Evolutionary conservation across 2,329 filamentous ascomycete species (phyloP), one percentile per base, ranked within the genome.

Genomic region (Nannizzia gypsea): DNA sequence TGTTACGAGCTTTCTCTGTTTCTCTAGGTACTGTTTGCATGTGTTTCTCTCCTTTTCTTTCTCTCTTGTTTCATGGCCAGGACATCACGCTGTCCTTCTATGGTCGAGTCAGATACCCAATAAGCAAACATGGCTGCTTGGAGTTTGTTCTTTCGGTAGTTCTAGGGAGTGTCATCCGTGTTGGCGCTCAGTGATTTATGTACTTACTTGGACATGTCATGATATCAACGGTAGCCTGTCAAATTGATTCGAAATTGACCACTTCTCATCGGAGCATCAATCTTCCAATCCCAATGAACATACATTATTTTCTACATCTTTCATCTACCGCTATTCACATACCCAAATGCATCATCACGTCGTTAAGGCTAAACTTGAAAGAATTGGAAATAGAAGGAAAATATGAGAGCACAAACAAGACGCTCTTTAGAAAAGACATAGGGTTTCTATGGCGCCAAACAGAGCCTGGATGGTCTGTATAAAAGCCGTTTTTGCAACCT

Each of bases 391-490:
- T 11, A 48, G 24, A 48, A 48, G 15, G 20, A 5, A 15, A 15
- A 15, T 11, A 26, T 8, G 31, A 36, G 3, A 15, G 28, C 46
- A 9, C 9, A 46, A 24, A 20, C 9, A 17, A 28, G 15, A 22
- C 24, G 22, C 46, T 24, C 8, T 24, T 20, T 60, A 58, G 38
- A 67, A 63, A 11, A 61, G 59, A 56, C 64, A 56, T 13, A 69
- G 61, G n/a, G 34, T 42, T 1, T 65, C 58, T 38, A 69, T 54
- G 2, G 59, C 60, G 22, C 60, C 63, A 26, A 66, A 65, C 54
- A 68, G 67, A 20, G 61, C 46, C 20, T 65, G 64, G 2, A 64
- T 66, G 20, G 67, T 67, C 58, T 66, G 42, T 3, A 68, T 58
- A 34, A 74, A 68, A 2, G 44, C 61, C 6, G 60, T 60, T 50